Evolutionary conservation across 164 flowering plant species (phyloP), one percentile per base, ranked within the genome.

Genomic region (Vitis riparia): DNA sequence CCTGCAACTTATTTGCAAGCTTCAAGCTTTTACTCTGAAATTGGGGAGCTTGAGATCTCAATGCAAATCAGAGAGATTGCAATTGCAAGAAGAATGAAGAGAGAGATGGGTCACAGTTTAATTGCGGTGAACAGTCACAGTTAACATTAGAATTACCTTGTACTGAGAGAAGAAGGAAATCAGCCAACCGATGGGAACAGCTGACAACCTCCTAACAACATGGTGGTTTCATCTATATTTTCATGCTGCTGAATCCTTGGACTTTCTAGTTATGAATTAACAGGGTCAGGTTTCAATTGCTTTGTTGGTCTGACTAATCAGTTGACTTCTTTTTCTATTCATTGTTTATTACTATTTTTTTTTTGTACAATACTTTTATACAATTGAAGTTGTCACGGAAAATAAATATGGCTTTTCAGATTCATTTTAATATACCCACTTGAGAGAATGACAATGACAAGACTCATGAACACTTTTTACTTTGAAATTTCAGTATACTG

Each of bases 71-170:
- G 86, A 68, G 88, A 85, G 56, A 67, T 61, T 63, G 87, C 81
- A 11, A 66, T 60, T 55, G 74, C 78, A 29, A 79, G 71, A 62
- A 78, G 78, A 67, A 69, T 86, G 75, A 77, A 72, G 11, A 78
- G 75, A 78, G 91, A 82, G 59, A 75, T 85, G 29, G 94, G 92
- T 53, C 73, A 62, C 75, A 88, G 94, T 75, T 79, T 73, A 59
- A 75, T 87, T 62, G 85, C 84, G 70, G 74, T 74, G 23, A 76
- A 48, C 32, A 53, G 50, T 63, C 29, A 37, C 48, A 56, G 63
- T 50, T 63, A 30, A 49, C 37, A 55, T 51, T 47, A 11, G 44
- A 14, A 11, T n/a, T 15, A 29, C 49, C 66, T 62, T 47, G n/a
- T 19, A 13, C 32, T 52, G 56, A 13, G 44, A 37, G 44, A 0